Evolutionary conservation across 2,329 filamentous ascomycete species (phyloP).

Genomic region (Epichloe bromicola): DNA sequence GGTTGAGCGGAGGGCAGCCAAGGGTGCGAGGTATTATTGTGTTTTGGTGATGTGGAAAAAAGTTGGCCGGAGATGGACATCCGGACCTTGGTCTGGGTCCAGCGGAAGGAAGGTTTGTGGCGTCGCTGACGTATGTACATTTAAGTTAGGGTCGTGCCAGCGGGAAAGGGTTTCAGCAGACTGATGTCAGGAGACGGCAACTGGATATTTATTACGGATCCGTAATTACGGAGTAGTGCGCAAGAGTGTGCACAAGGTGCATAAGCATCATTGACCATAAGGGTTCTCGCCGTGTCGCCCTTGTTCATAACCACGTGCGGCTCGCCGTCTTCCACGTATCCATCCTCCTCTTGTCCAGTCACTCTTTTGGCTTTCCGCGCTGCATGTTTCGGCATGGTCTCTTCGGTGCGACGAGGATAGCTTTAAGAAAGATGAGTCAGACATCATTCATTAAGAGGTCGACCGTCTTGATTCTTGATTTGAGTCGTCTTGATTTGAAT

Average conservation of each 20-base stretch:
- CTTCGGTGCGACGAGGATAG: too few species aligned
- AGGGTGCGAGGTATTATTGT: too few species aligned
- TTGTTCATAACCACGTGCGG: background rate
- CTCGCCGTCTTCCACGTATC: background rate
- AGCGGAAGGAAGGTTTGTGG: background rate
- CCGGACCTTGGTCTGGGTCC: background rate
- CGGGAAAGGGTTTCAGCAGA: too few species aligned
- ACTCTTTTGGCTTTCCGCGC: too few species aligned
- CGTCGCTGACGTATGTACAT: background rate
- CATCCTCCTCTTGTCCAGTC: background rate
- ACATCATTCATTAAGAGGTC: too few species aligned
- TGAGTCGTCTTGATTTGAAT: too few species aligned
- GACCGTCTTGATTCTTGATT: too few species aligned
- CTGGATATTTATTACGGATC: too few species aligned
- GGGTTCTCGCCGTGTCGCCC: constrained; percentile 6
- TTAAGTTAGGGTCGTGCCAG: background rate
- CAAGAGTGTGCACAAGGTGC: background rate
- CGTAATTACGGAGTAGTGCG: too few species aligned
- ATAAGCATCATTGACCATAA: constrained; percentile 3
- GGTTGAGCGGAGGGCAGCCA: background rate
- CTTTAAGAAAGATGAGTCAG: too few species aligned
- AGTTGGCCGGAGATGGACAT: background rate
- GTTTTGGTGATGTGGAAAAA: background rate
- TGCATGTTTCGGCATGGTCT: too few species aligned
- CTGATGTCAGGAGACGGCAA: too few species aligned